Evolutionary conservation across 495 filamentous ascomycete species (phyloP).

Genomic region (Cenococcum geophilum): DNA sequence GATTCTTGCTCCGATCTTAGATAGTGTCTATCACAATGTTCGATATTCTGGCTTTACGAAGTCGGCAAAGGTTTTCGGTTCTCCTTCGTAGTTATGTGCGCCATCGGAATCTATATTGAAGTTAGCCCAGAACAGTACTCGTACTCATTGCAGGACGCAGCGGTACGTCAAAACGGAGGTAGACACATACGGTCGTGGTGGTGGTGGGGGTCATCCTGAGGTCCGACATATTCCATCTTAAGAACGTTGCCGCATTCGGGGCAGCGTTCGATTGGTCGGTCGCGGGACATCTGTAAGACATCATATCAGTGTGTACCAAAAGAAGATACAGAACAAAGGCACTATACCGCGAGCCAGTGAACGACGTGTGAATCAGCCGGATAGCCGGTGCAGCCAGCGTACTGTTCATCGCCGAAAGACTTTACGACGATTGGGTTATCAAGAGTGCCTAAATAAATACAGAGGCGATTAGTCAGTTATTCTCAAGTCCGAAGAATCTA

Average conservation of each 20-base stretch:
- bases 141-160: neutral
- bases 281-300: constrained; percentile 63
- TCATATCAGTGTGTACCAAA: constrained; percentile 11
- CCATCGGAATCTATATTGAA: constrained; percentile 22
- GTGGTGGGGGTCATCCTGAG: constrained; percentile 48
- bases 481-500: neutral
- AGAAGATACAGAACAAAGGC: neutral
- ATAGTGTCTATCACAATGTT: constrained; percentile 42
- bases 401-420: constrained; percentile 91
- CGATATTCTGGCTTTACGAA: constrained; percentile 88
- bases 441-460: constrained; percentile 61
- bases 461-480: constrained; percentile 2
- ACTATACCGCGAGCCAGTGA: constrained; percentile 79
- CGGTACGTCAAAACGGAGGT: constrained; percentile 35
- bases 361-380: constrained; percentile 87
- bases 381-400: constrained; percentile 89
- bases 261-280: constrained; percentile 89
- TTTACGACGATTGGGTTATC: constrained; percentile 83
- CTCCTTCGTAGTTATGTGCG: constrained; percentile 47
- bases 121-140: neutral
- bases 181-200: constrained; percentile 38
- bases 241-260: constrained; percentile 89
- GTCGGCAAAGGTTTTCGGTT: constrained; percentile 90
- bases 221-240: constrained; percentile 95
- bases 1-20: constrained; percentile 15